These are phyloP conservation scores for Sanghuangporus weigelae DNA, from an alignment of 1,284 basidiomycete genomes.

Conservation along the genomic window DNA sequence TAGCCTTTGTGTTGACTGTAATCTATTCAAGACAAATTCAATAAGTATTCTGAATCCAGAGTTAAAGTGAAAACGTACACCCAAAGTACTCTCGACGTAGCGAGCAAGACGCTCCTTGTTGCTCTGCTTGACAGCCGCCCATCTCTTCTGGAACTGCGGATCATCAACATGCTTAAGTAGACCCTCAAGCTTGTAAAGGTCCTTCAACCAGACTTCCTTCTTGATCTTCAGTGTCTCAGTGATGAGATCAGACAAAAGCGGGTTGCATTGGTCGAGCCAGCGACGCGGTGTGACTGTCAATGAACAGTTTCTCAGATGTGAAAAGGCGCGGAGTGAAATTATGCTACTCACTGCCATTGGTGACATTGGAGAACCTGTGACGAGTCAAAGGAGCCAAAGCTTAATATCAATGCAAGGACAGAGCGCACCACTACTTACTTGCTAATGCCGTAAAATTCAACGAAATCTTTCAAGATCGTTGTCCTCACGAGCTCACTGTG, in stretches of 20 bases:
- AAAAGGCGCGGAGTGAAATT: not conserved
- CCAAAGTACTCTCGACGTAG: conserved; percentile 71
- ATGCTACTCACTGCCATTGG: conserved; percentile 71
- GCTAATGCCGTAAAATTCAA: conserved; percentile 75
- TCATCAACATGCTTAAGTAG: conserved; percentile 67
- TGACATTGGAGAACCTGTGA: conserved; percentile 70
- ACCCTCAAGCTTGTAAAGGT: conserved; percentile 66
- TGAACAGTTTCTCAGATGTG: conserved; percentile 8
- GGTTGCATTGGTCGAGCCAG: conserved; percentile 92
- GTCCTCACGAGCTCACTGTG: conserved; percentile 70
- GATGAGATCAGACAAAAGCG: conserved; percentile 77
- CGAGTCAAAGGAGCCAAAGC: not conserved
- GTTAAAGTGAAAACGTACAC: conserved; percentile 25
- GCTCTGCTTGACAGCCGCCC: conserved; percentile 79
- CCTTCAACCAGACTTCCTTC: conserved; percentile 75
- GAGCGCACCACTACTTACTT: conserved; percentile 44
- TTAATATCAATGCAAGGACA: not conserved
- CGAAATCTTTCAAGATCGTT: conserved; percentile 89
- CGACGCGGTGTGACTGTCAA: conserved; percentile 72
- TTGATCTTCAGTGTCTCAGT: conserved; percentile 74
- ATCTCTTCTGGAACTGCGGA: conserved; percentile 67
- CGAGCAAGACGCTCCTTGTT: conserved; percentile 84
- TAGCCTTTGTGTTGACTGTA: conserved; percentile 69
- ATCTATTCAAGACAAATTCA: conserved; percentile 26
- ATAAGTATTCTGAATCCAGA: not conserved